Conservation (phyloP, 345 rosid species). For the Durio zibethinus region DNA sequence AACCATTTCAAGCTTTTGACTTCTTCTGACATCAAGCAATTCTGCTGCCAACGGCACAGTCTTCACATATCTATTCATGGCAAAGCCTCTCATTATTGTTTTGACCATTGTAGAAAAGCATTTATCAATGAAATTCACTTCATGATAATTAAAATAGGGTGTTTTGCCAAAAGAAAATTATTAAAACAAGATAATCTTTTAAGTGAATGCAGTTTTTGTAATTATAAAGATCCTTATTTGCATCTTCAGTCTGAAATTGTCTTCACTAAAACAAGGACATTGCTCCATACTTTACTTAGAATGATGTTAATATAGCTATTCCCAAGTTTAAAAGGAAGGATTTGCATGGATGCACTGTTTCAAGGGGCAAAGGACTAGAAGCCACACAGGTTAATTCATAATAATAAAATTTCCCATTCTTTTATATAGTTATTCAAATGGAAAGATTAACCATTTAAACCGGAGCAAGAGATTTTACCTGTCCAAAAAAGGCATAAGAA, state of each 20-base stretch:
- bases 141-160: background rate
- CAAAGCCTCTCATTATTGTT: constrained; percentile 6
- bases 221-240: background rate
- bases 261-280: background rate
- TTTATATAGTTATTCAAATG: background rate
- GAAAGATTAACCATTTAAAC: background rate
- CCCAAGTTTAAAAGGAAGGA: background rate
- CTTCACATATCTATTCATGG: constrained; percentile 68
- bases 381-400: background rate
- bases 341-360: background rate
- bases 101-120: background rate
- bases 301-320: background rate
- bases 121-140: background rate
- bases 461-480: constrained; percentile 37
- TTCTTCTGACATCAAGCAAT: constrained; percentile 74
- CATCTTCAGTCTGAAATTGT: background rate
- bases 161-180: background rate
- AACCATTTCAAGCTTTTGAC: constrained; percentile 84
- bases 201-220: no score
- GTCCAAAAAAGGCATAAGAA: constrained; percentile 92
- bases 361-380: background rate
- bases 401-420: background rate
- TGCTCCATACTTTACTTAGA: background rate
- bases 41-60: constrained; percentile 92
- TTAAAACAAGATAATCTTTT: background rate